A percentile compares a stretch with the other conserved stretches of the same genome.
These are phyloP conservation scores for Trichoderma endophyticum DNA, from an alignment of 2,329 filamentous ascomycete genomes.

Conservation along the genomic window DNA sequence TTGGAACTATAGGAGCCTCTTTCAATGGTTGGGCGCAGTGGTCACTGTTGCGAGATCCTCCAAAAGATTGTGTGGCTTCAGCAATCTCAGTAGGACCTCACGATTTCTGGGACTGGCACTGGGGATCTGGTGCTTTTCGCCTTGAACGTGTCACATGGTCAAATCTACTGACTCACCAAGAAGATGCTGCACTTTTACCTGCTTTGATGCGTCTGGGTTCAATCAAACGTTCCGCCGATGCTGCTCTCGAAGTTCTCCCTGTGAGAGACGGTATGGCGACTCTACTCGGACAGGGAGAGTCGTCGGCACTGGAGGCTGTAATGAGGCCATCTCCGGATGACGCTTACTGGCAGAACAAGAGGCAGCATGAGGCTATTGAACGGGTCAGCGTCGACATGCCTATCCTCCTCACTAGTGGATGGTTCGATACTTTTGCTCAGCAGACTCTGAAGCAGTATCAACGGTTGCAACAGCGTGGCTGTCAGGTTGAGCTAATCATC, in stretches of 20 bases:
- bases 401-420: neutral
- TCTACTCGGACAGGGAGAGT: neutral
- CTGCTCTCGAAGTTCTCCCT: neutral
- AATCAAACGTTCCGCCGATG: neutral
- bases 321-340: neutral
- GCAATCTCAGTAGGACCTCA: neutral
- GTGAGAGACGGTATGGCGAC: neutral
- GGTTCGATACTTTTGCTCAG: neutral
- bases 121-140: neutral
- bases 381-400: neutral
- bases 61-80: neutral
- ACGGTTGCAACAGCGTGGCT: neutral
- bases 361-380: neutral
- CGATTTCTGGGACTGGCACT: neutral
- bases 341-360: neutral
- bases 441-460: neutral
- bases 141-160: neutral
- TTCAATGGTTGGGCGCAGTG: neutral
- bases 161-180: neutral
- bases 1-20: neutral
- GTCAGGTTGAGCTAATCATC: neutral
- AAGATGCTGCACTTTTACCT: neutral
- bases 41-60: neutral
- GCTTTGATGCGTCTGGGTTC: neutral
- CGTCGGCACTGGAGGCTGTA: neutral